Percentiles rank a stretch among this genome's conserved stretches.
Evolutionary conservation across 2,329 filamentous ascomycete species (phyloP).

Genomic region (Sporothrix brunneoviolacea): DNA sequence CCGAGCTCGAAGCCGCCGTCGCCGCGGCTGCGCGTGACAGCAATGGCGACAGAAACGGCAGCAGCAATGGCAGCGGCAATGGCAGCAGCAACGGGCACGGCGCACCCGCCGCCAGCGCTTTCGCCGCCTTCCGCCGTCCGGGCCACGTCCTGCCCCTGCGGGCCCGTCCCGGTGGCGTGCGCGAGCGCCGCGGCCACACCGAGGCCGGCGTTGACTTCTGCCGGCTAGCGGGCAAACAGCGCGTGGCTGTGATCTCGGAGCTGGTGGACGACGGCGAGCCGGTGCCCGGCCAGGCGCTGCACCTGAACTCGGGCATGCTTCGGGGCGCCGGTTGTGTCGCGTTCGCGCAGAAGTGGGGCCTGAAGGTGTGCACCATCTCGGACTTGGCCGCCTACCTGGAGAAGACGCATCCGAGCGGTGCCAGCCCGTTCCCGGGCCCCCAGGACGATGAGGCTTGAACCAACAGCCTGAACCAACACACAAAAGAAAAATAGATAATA

Average conservation of each 20-base stretch:
- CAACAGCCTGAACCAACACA: no score
- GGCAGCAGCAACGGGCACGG: neutral
- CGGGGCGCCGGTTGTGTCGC: slow-evolving; percentile 77
- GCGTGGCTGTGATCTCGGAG: slow-evolving; percentile 82
- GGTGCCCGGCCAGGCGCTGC: slow-evolving; percentile 60
- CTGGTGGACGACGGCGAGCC: slow-evolving; percentile 79
- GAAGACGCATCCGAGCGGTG: slow-evolving; percentile 59
- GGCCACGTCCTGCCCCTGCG: slow-evolving; percentile 87
- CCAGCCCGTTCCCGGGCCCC: slow-evolving; percentile 16
- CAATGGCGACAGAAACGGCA: neutral
- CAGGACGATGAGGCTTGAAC: slow-evolving; percentile 18
- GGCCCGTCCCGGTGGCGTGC: slow-evolving; percentile 71
- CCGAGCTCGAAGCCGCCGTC: slow-evolving; percentile 12
- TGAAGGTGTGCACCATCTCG: slow-evolving; percentile 94
- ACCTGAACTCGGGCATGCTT: slow-evolving; percentile 77
- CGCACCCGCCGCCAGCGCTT: slow-evolving; percentile 35
- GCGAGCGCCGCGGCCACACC: slow-evolving; percentile 77
- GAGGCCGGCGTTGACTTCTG: slow-evolving; percentile 93
- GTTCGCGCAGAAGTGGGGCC: slow-evolving; percentile 81
- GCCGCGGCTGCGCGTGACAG: neutral
- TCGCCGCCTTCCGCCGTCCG: slow-evolving; percentile 66
- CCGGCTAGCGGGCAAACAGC: slow-evolving; percentile 68
- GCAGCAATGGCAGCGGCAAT: no score
- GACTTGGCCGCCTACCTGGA: slow-evolving; percentile 77
- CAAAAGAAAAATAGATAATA: neutral